These are phyloP conservation scores for Tuber magnatum DNA, from an alignment of 495 filamentous ascomycete genomes.

Conservation along the genomic window DNA sequence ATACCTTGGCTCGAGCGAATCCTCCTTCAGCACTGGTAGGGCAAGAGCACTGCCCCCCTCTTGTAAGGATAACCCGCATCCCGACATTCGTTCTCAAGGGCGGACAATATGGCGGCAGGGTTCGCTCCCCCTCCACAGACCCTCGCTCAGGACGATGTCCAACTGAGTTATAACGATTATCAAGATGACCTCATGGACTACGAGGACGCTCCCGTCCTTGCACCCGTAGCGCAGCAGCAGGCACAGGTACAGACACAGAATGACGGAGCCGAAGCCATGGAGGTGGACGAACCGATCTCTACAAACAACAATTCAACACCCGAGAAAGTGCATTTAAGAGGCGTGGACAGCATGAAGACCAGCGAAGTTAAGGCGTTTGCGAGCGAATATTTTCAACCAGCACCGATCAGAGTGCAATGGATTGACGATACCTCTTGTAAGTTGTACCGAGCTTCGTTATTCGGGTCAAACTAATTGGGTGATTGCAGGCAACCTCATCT, in stretches of 20 bases:
- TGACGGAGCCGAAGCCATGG: slow-evolving; percentile 23
- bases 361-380: slow-evolving; percentile 67
- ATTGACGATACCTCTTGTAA: slow-evolving; percentile 73
- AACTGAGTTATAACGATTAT: slow-evolving; percentile 34
- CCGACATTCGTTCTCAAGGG: background rate
- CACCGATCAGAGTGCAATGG: slow-evolving; percentile 67
- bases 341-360: slow-evolving; percentile 73
- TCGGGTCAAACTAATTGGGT: slow-evolving; percentile 5
- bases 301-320: slow-evolving; percentile 41
- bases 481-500: slow-evolving; percentile 65
- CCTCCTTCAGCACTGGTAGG: background rate
- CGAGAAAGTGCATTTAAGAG: slow-evolving; percentile 71
- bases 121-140: slow-evolving; percentile 33
- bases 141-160: slow-evolving; percentile 30
- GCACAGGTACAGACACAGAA: slow-evolving; percentile 9
- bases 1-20: background rate
- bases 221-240: background rate
- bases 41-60: background rate
- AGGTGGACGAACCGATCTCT: background rate
- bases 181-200: slow-evolving; percentile 41
- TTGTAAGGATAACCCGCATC: background rate
- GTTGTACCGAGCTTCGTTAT: slow-evolving; percentile 2
- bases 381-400: slow-evolving; percentile 53
- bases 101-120: background rate
- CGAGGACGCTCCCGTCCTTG: slow-evolving; percentile 19